Evolutionary conservation across 139 green algal species (phyloP), one percentile per base, ranked within the genome.

Genomic region (Chlorella sp.): DNA sequence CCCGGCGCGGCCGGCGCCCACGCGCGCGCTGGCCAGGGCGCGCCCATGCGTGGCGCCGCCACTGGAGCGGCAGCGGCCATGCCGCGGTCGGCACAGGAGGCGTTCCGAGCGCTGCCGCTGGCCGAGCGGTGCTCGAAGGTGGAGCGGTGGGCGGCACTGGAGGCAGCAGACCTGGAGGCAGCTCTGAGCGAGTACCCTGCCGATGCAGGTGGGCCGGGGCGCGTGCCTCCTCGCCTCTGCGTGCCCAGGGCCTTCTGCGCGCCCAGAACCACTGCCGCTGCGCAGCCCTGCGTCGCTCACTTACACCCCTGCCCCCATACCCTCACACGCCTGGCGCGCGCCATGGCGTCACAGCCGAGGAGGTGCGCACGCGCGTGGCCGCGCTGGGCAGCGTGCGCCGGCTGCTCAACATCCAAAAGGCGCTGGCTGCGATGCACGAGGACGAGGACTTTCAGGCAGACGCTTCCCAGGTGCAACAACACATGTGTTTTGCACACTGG

Each of bases 391-490:
- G 70, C 25, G 27, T 67, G 23, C 64, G 65, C 36, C 64, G 53
- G 5, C 48, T 76, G 42, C 64, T 83, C 19, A 76, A 71, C 64
- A 83, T 83, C 46, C 71, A 83, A 11, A 76, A 76, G 71, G 78
- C 84, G 0, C 45, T 90, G 6, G 62, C 74, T 1, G 80, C 77
- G 2, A 63, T 90, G 74, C 83, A 86, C 3, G 62, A 70, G 0
- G 87, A 91, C 62, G 82, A 87, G 46, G 71, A 85, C 25, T 91
- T 90, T 53, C 87, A 91, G 71, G 74, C 60, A 0, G 84, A 90
- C 59, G 82, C 82, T 8, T 0, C 48, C 1, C 50, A 67, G 69
- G 69, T 65, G 36, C 15, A 25, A 19, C 31, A 33, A 62, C 15
- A 33, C 19, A 62, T 62, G 53, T n/a, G 29, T 33, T n/a, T 62